Evolutionary conservation across 140 eudicot species (phyloP).

Genomic region (Oenanthe javanica): DNA sequence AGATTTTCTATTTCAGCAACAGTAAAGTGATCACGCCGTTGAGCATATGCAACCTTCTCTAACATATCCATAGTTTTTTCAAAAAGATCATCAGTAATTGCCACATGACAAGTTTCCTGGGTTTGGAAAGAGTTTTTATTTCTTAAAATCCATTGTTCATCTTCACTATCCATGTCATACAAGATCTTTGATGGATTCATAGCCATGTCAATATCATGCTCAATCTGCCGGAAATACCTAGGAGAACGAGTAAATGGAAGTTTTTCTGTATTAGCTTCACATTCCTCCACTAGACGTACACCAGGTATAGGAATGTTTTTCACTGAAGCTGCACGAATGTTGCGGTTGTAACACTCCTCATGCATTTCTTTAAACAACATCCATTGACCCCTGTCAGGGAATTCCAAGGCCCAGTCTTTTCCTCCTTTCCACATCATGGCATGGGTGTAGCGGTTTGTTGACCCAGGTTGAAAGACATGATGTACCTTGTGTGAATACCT

Average conservation of each 20-base stretch:
- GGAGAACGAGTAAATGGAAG: conserved; percentile 35
- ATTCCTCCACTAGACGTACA: conserved; percentile 60
- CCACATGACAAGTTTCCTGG: conserved; percentile 31
- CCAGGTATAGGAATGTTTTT: conserved; percentile 96
- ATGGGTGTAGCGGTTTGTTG: conserved; percentile 83
- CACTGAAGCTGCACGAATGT: conserved; percentile 82
- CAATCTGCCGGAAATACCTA: conserved; percentile 67
- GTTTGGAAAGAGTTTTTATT: conserved; percentile 23
- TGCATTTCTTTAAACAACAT: conserved; percentile 80
- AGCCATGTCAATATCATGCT: conserved; percentile 81
- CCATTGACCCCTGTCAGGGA: conserved; percentile 88
- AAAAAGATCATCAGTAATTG: conserved; percentile 57
- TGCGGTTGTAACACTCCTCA: conserved; percentile 83
- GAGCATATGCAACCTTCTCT: conserved; percentile 72
- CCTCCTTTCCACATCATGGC: conserved; percentile 99
- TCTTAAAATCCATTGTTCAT: conserved; percentile 62
- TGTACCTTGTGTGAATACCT: conserved; percentile 64
- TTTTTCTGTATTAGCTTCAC: conserved; percentile 28
- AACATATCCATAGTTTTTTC: conserved; percentile 81
- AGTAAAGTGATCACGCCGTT: conserved; percentile 55
- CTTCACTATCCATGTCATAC: conserved; percentile 97
- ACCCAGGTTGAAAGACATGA: conserved; percentile 65
- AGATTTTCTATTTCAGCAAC: conserved; percentile 59
- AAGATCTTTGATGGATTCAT: conserved; percentile 57
- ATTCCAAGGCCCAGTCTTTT: conserved; percentile 86